Evolutionary conservation across 805 yeast genomes (phyloP).

Genomic region (Metschnikowia noctiluminum): DNA sequence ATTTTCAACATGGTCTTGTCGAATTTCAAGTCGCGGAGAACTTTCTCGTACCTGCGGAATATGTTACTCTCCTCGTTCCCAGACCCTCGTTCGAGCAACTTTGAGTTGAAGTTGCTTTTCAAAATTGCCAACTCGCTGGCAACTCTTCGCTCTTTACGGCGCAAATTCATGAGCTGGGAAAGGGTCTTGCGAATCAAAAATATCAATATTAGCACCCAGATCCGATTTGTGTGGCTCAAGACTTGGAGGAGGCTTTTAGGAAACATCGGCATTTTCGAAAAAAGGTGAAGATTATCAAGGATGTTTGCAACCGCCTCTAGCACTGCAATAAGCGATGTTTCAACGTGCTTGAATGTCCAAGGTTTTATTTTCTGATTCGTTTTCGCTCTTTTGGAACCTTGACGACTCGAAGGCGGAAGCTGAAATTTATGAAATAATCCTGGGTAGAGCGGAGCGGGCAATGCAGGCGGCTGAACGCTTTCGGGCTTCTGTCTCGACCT

Average conservation of each 20-base stretch:
- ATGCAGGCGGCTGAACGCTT: slow-evolving; percentile 14
- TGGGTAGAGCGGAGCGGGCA: slow-evolving; percentile 32
- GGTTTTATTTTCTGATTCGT: slow-evolving; percentile 1
- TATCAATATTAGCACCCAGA: slow-evolving; percentile 41
- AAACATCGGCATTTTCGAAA: slow-evolving; percentile 42
- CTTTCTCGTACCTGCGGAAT: slow-evolving; percentile 35
- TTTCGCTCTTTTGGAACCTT: neutral
- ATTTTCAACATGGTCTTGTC: slow-evolving; percentile 41
- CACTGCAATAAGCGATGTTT: slow-evolving; percentile 25
- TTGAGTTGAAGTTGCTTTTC: slow-evolving; percentile 20
- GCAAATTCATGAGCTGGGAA: slow-evolving; percentile 39
- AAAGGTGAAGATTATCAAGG: slow-evolving; percentile 40
- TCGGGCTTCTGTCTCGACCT: neutral
- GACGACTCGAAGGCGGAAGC: slow-evolving; percentile 12
- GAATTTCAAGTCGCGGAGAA: slow-evolving; percentile 39
- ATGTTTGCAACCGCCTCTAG: slow-evolving; percentile 38
- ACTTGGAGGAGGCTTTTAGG: slow-evolving; percentile 30
- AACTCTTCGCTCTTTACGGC: slow-evolving; percentile 38
- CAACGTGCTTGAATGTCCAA: slow-evolving; percentile 31
- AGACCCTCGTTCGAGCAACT: slow-evolving; percentile 20
- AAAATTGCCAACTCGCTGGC: slow-evolving; percentile 34
- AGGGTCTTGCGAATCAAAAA: slow-evolving; percentile 41
- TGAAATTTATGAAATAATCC: slow-evolving; percentile 33
- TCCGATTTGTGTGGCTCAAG: slow-evolving; percentile 40
- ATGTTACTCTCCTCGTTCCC: slow-evolving; percentile 22